Evolutionary conservation across 176 grass and related monocot genomes (phyloP).

Genomic region (Melocanna baccifera): DNA sequence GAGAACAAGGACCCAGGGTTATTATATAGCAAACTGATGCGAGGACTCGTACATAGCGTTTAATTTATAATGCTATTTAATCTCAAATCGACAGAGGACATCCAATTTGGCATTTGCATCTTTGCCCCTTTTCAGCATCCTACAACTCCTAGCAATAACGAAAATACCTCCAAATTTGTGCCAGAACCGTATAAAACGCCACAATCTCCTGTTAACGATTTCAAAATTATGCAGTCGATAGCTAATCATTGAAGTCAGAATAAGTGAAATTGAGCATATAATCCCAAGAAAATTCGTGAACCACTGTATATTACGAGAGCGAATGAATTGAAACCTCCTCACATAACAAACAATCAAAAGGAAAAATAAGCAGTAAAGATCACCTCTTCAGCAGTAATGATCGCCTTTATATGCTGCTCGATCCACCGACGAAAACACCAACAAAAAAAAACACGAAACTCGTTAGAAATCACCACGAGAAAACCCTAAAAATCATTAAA

Average conservation of each 20-base stretch:
- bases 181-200: constrained; percentile 2
- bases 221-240: background rate
- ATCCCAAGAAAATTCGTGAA: background rate
- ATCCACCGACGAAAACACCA: constrained; percentile 15
- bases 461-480: constrained; percentile 5
- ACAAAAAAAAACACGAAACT: constrained; percentile 27
- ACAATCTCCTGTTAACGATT: background rate
- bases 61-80: background rate
- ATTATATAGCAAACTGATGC: background rate
- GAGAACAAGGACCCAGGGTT: background rate
- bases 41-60: background rate
- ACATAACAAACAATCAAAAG: background rate
- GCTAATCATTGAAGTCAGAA: background rate
- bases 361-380: background rate
- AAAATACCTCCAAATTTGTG: background rate
- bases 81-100: background rate
- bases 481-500: background rate
- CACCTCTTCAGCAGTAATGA: constrained; percentile 97
- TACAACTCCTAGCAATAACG: background rate
- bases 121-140: background rate
- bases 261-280: background rate
- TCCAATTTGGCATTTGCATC: background rate
- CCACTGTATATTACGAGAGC: background rate
- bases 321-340: background rate
- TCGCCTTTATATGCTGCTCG: constrained; percentile 97